A percentile compares a stretch with the other conserved stretches of the same genome.
Conservation (phyloP, 257 asterid genomes). For the Fraxinus excelsior region DNA sequence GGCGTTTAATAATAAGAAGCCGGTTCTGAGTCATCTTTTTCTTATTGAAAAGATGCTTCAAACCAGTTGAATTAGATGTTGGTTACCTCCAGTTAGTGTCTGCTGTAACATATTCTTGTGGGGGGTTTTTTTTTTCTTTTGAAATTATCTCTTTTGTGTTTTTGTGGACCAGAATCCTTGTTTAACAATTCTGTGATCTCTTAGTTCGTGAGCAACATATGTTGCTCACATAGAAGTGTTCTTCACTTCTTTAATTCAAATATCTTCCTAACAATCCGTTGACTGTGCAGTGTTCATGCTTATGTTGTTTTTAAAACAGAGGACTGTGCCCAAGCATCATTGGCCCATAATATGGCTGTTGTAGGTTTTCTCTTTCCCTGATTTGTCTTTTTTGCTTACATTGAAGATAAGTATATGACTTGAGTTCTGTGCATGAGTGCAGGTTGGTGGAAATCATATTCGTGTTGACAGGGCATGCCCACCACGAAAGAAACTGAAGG, state of each 20-base stretch:
- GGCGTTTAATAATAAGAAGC: neutral
- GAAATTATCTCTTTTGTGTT: neutral
- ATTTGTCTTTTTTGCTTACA: constrained; percentile 3
- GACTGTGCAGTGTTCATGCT: constrained; percentile 78
- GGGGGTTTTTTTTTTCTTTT: too few relatives aligned
- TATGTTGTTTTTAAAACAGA: constrained; percentile 82
- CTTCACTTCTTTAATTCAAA: neutral
- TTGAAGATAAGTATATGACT: neutral
- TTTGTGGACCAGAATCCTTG: neutral
- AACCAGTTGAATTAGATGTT: constrained; percentile 14
- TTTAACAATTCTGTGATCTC: neutral
- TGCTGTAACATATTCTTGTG: neutral
- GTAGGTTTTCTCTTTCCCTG: constrained; percentile 40
- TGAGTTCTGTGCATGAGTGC: constrained; percentile 25
- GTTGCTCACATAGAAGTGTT: constrained; percentile 7
- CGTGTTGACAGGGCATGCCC: constrained; percentile 99
- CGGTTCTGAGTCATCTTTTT: neutral
- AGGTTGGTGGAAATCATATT: constrained; percentile 93
- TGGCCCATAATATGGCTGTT: constrained; percentile 93
- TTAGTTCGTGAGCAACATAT: neutral
- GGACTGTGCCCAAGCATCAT: constrained; percentile 83
- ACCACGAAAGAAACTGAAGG: constrained; percentile 93
- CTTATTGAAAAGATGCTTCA: neutral
- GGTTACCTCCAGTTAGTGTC: neutral
- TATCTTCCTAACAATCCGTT: constrained; percentile 12